Evolutionary conservation across 2,329 filamentous ascomycete species (phyloP).

Genomic region (Beauveria brongniartii): DNA sequence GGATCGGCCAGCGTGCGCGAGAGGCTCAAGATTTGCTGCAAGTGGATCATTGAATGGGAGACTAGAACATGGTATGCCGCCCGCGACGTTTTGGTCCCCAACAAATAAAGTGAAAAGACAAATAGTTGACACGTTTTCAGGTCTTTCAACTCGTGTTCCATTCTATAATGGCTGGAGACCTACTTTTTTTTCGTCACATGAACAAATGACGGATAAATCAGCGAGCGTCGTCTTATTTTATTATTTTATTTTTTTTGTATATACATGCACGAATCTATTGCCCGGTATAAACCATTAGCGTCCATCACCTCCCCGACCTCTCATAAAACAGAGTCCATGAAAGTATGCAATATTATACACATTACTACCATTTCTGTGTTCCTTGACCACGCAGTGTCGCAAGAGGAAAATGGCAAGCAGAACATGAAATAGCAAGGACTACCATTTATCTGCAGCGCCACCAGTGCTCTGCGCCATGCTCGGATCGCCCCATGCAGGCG

Average conservation of each 20-base stretch:
- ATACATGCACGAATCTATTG: neutral
- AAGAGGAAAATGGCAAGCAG: too few species aligned
- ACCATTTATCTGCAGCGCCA: constrained; percentile 18
- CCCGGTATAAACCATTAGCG: neutral
- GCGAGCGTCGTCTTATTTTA: neutral
- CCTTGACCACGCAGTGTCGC: too few species aligned
- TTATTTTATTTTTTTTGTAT: neutral
- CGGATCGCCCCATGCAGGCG: constrained; percentile 22
- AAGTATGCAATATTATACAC: too few species aligned
- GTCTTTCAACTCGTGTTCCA: neutral
- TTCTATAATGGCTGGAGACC: neutral
- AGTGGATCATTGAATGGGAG: constrained; percentile 70
- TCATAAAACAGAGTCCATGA: too few species aligned
- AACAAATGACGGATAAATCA: too few species aligned
- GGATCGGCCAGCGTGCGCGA: constrained; percentile 68
- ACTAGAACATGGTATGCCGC: constrained; percentile 58
- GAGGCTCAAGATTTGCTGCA: constrained; percentile 72
- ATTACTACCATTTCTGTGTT: too few species aligned
- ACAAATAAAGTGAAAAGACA: neutral
- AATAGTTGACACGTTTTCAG: neutral
- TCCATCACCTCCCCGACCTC: neutral
- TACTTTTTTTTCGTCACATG: too few species aligned
- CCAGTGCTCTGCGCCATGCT: constrained; percentile 24
- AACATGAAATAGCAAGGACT: neutral
- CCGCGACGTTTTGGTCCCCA: neutral